These are phyloP conservation scores for Celoporthe dispersa DNA, from an alignment of 2,329 filamentous ascomycete genomes.

Conservation along the genomic window DNA sequence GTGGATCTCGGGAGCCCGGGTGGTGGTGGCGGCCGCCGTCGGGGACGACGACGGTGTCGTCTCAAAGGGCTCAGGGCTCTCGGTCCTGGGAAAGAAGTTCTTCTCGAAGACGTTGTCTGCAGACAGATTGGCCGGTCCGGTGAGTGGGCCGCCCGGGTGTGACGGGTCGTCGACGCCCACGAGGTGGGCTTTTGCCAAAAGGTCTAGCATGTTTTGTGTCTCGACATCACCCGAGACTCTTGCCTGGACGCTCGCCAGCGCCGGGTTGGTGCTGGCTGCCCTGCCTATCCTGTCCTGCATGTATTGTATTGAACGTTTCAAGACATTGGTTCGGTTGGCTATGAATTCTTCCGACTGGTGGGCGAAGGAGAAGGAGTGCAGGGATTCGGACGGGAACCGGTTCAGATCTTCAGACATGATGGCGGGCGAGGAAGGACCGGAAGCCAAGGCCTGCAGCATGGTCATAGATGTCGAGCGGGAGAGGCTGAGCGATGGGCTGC, in stretches of 20 bases:
- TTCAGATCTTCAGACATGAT: constrained; percentile 82
- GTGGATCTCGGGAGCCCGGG: constrained; percentile 29
- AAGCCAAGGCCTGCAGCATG: constrained; percentile 62
- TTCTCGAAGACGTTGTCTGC: constrained; percentile 84
- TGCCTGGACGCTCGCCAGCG: constrained; percentile 81
- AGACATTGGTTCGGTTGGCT: constrained; percentile 87
- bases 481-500: constrained; percentile 59
- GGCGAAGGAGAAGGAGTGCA: constrained; percentile 98
- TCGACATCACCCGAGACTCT: constrained; percentile 82
- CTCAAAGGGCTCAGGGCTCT: constrained; percentile 53
- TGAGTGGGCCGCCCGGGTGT: constrained; percentile 67
- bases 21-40: constrained; percentile 34
- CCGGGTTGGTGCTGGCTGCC: constrained; percentile 71
- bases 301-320: constrained; percentile 94
- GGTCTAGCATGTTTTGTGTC: constrained; percentile 86
- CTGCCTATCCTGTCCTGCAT: constrained; percentile 92
- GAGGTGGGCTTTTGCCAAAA: constrained; percentile 80
- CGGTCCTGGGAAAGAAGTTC: constrained; percentile 66
- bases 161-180: constrained; percentile 65
- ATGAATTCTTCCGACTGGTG: constrained; percentile 92
- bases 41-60: constrained; percentile 44
- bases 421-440: constrained; percentile 72
- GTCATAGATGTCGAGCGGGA: constrained; percentile 74
- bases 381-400: constrained; percentile 90
- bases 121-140: constrained; percentile 75